Evolutionary conservation across 495 filamentous ascomycete genomes (phyloP).

Genomic region (Neurospora sp.): DNA sequence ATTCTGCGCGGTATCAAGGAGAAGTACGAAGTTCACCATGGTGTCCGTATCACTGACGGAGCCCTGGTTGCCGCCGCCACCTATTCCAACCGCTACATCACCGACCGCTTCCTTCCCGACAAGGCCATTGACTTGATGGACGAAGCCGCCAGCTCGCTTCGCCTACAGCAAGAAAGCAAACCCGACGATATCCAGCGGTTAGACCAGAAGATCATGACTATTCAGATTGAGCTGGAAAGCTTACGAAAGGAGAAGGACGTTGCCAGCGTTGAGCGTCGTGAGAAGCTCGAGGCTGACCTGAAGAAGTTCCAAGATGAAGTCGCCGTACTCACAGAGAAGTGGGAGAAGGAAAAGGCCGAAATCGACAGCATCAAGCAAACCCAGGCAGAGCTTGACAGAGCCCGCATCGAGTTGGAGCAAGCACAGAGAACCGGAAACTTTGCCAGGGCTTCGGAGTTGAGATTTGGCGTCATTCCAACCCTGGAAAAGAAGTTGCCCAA

Average conservation of each 20-base stretch:
- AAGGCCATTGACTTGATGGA: constrained; percentile 97
- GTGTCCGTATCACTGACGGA: constrained; percentile 85
- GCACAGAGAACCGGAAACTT: constrained; percentile 91
- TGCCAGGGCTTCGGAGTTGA: constrained; percentile 72
- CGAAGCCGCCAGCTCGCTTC: constrained; percentile 82
- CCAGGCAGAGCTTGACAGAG: constrained; percentile 75
- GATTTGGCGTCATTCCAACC: constrained; percentile 75
- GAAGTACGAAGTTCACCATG: constrained; percentile 93
- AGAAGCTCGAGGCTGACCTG: constrained; percentile 67
- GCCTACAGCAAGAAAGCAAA: constrained; percentile 93
- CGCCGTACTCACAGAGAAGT: constrained; percentile 56
- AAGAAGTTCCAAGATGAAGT: constrained; percentile 65
- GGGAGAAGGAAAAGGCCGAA: constrained; percentile 82
- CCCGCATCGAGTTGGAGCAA: constrained; percentile 73
- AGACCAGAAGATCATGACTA: constrained; percentile 90
- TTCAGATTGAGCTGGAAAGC: constrained; percentile 95
- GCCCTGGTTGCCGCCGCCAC: constrained; percentile 87
- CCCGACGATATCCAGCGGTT: constrained; percentile 85
- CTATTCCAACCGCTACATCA: constrained; percentile 92
- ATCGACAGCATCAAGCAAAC: constrained; percentile 77
- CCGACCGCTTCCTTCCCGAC: constrained; percentile 88
- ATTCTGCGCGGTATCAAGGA: constrained; percentile 96
- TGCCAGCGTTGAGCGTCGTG: constrained; percentile 75
- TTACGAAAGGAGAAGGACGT: constrained; percentile 90
- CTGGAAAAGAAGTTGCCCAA: constrained; percentile 72